Evolutionary conservation across 1,284 basidiomycete genomes (phyloP).

Genomic region (Marasmius tenuissimus): DNA sequence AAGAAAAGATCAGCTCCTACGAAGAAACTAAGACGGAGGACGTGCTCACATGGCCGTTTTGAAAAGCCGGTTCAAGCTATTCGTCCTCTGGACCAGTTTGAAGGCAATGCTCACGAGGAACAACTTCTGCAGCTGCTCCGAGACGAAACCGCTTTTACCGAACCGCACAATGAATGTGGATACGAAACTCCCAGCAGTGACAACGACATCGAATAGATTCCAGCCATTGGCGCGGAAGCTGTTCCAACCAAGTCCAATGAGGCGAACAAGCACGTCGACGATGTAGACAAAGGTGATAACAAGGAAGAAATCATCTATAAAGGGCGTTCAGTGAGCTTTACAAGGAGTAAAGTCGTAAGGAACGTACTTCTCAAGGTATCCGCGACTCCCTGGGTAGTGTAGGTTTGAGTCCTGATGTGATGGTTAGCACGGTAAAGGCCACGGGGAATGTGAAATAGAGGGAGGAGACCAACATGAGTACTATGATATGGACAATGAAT

Average conservation of each 20-base stretch:
- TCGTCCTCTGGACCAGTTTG: slow-evolving; percentile 91
- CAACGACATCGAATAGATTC: slow-evolving; percentile 90
- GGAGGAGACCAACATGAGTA: slow-evolving; percentile 69
- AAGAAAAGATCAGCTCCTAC: slow-evolving; percentile 4
- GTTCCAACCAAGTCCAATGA: slow-evolving; percentile 82
- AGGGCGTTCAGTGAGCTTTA: slow-evolving; percentile 12
- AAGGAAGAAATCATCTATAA: slow-evolving; percentile 80
- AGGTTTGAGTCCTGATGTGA: slow-evolving; percentile 74
- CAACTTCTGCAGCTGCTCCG: slow-evolving; percentile 87
- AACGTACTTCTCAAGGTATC: slow-evolving; percentile 70
- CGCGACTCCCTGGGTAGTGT: slow-evolving; percentile 52
- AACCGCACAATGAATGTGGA: slow-evolving; percentile 81
- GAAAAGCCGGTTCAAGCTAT: slow-evolving; percentile 93
- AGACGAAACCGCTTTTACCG: slow-evolving; percentile 48
- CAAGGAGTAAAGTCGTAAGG: neutral
- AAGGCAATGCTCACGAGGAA: slow-evolving; percentile 93
- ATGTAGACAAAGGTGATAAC: slow-evolving; percentile 74
- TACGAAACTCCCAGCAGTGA: slow-evolving; percentile 80
- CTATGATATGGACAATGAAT: slow-evolving; percentile 84
- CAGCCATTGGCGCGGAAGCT: slow-evolving; percentile 88
- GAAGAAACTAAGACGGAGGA: neutral
- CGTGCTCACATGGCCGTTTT: slow-evolving; percentile 87
- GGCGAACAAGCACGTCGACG: slow-evolving; percentile 77
- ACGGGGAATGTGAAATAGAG: neutral
- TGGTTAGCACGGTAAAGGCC: slow-evolving; percentile 15